Percentiles rank a stretch among this genome's conserved stretches.
phyloP scores from a whole-genome alignment of 495 filamentous ascomycete species.

The Aspergillus olivimuriae region DNA sequence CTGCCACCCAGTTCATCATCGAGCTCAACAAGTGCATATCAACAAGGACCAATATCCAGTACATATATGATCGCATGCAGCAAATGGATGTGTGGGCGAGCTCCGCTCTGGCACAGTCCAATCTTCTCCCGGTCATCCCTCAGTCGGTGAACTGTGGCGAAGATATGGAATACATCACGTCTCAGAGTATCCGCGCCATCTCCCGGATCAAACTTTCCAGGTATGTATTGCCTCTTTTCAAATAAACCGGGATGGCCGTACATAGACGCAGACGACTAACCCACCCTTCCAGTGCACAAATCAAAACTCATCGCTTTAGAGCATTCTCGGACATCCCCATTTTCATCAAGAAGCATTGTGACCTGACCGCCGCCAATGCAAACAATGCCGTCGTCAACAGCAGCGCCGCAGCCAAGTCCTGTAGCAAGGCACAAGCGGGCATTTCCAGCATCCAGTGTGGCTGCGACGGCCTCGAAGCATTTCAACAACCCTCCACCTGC shows the following conservation, averaged over 20 bases:
- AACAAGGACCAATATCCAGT: slow-evolving; percentile 33
- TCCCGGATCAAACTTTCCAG: slow-evolving; percentile 53
- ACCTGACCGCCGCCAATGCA: slow-evolving; percentile 38
- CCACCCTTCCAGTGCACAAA: slow-evolving; percentile 43
- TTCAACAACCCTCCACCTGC: slow-evolving; percentile 27
- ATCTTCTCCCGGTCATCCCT: slow-evolving; percentile 32
- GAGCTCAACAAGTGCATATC: slow-evolving; percentile 41
- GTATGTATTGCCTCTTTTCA: slow-evolving; percentile 20
- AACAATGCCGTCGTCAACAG: slow-evolving; percentile 17
- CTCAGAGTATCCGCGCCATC: slow-evolving; percentile 47
- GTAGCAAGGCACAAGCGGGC: slow-evolving; percentile 21
- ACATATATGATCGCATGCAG: slow-evolving; percentile 48
- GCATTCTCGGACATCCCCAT: slow-evolving; percentile 57
- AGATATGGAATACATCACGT: slow-evolving; percentile 38
- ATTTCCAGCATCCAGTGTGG: slow-evolving; percentile 29
- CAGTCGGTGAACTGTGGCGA: slow-evolving; percentile 36
- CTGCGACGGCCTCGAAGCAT: slow-evolving; percentile 27
- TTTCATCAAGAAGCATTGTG: slow-evolving; percentile 54
- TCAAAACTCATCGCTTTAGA: slow-evolving; percentile 54
- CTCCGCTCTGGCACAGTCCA: slow-evolving; percentile 41
- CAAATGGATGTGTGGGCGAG: slow-evolving; percentile 47
- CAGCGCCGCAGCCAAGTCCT: too few relatives aligned
- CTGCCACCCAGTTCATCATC: slow-evolving; percentile 50
- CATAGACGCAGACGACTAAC: slow-evolving; percentile 5
- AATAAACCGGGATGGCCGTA: too few relatives aligned